phyloP scores from a whole-genome alignment of 257 asterid species.

The Forsythia viridissima region DNA sequence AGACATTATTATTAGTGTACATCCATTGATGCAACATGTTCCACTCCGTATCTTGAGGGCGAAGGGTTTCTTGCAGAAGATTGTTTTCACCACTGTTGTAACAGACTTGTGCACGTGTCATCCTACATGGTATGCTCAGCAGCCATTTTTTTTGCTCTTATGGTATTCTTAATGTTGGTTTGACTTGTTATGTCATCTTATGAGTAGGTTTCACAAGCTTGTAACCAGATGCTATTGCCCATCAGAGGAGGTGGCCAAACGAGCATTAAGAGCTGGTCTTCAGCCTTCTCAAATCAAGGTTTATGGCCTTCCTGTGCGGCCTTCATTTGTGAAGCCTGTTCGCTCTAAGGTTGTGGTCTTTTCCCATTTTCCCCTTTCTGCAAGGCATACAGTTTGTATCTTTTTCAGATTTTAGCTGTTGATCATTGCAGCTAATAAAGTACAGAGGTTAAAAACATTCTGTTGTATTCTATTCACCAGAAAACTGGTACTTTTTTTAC shows the following conservation, averaged over 20 bases:
- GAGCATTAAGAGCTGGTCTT: slow-evolving; percentile 94
- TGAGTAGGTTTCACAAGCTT: slow-evolving; percentile 96
- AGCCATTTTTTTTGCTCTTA: slow-evolving; percentile 20
- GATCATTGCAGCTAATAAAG: background rate
- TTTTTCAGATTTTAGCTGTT: background rate
- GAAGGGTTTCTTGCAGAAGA: slow-evolving; percentile 91
- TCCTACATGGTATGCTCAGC: slow-evolving; percentile 79
- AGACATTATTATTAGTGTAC: slow-evolving; percentile 93
- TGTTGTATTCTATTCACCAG: background rate
- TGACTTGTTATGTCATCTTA: slow-evolving; percentile 24
- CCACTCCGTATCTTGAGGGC: slow-evolving; percentile 93
- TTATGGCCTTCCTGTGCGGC: slow-evolving; percentile 95
- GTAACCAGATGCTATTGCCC: slow-evolving; percentile 97
- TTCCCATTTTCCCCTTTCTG: background rate
- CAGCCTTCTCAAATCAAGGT: slow-evolving; percentile 81
- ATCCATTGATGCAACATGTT: slow-evolving; percentile 98
- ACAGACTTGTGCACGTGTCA: slow-evolving; percentile 95
- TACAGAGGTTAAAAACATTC: background rate
- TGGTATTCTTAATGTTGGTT: slow-evolving; percentile 15
- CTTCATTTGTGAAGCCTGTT: slow-evolving; percentile 90
- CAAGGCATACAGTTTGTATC: background rate
- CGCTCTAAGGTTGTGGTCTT: slow-evolving; percentile 62
- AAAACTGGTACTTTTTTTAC: background rate
- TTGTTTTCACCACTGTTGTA: slow-evolving; percentile 88
- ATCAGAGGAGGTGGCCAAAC: slow-evolving; percentile 91